Conservation (phyloP, 345 rosid genomes). For the Bruguiera sexangula region DNA sequence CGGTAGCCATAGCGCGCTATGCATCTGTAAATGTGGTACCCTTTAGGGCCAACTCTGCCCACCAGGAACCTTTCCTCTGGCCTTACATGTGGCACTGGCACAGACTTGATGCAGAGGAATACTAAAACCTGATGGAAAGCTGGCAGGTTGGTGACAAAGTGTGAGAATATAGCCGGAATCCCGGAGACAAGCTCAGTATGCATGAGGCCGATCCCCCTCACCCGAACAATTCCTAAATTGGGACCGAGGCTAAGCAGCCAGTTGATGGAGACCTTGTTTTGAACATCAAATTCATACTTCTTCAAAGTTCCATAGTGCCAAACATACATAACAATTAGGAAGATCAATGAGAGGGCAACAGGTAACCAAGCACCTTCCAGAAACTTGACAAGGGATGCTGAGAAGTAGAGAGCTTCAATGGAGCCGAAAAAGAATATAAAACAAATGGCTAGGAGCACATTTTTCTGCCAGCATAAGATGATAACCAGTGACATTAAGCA, state of each 20-base stretch:
- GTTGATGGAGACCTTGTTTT: constrained; percentile 4
- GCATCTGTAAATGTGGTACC: constrained; percentile 1
- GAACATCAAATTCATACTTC: constrained; percentile 3
- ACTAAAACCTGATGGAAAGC: constrained; percentile 8
- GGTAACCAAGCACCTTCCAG: constrained; percentile 1
- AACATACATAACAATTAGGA: background rate
- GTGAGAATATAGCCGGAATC: constrained; percentile 2
- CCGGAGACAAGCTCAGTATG: constrained; percentile 2
- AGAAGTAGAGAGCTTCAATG: constrained; percentile 4
- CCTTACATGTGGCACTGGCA: constrained; percentile 4
- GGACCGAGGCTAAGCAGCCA: constrained; percentile 1
- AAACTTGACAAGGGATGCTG: constrained; percentile 1
- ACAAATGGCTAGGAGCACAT: background rate
- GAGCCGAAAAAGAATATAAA: background rate
- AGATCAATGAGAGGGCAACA: background rate
- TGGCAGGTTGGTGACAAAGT: constrained; percentile 6
- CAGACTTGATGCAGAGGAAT: constrained; percentile 6
- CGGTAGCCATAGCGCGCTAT: constrained; percentile 1
- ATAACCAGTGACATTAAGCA: constrained; percentile 1
- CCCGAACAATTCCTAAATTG: background rate
- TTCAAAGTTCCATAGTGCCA: constrained; percentile 1
- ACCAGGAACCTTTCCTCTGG: constrained; percentile 5
- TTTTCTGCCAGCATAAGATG: constrained; percentile 1
- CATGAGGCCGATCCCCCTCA: background rate
- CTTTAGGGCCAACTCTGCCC: constrained; percentile 1